Evolutionary conservation across 345 rosid species (phyloP), one percentile per base, ranked within the genome.

Genomic region (Heritiera littoralis): DNA sequence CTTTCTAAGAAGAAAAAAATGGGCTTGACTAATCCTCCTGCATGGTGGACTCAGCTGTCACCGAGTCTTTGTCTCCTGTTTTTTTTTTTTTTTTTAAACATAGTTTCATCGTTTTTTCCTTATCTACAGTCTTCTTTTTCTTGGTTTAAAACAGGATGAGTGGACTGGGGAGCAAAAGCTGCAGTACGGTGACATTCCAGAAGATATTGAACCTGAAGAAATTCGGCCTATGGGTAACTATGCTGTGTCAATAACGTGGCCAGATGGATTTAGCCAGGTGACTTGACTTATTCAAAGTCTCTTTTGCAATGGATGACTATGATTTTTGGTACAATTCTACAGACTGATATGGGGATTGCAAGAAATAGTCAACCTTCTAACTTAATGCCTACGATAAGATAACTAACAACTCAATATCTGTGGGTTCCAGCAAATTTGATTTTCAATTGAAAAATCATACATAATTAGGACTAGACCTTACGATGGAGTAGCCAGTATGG

Each of bases 231-330:
- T 95, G 98, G 99, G 99, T 82, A 95, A 93, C 85, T 95, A 93
- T n/a, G 98, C 99, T 0, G 98, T 91, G 78, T 89, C 96, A 17
- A 93, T 93, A 80, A 94, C 97, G 13, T 95, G 98, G 99, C 97
- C 99, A 0, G 99, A 95, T 56, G 99, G 99, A 74, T 92, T 95
- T 81, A 92, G 78, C 75, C 99, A 91, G 97, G 98, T 92, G 78
- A 60, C 56, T 41, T 55, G 3, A 8, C 59, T 30, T 30, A 18
- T 32, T 55, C 49, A 30, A 28, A 14, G 14, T 8, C 30, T 71
- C 75, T 52, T 71, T 49, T 32, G n/a, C 13, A 5, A 49, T 71
- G 43, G 41, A 71, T 63, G 70, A 46, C 13, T 45, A 38, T 58
- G 43, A 9, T 48, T 43, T 45, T 63, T 76, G 58, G 11, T 75